phyloP scores from a whole-genome alignment of 2,329 filamentous ascomycete species.

The Tothia fuscella region DNA sequence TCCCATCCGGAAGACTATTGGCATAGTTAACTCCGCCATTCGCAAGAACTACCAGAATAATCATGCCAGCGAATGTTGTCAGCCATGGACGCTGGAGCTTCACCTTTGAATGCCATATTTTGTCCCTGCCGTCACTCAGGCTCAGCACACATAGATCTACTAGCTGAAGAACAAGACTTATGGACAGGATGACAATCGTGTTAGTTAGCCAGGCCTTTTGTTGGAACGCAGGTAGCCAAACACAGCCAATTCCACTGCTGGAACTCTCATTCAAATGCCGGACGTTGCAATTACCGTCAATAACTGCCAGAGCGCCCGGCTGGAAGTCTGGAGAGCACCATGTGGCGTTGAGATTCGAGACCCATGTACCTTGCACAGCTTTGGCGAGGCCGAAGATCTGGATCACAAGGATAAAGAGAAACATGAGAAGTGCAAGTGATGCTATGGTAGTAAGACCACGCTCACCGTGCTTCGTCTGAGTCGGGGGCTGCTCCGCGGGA shows the following conservation, averaged over 20 bases:
- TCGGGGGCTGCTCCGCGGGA: too few relatives aligned
- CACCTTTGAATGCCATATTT: not conserved
- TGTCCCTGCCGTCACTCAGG: not conserved
- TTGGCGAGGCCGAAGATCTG: not conserved
- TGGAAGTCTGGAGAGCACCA: not conserved
- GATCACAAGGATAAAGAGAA: not conserved
- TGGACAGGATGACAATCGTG: not conserved
- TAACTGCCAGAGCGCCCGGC: not conserved
- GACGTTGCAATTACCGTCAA: not conserved
- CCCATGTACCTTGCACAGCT: not conserved
- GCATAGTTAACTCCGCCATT: not conserved
- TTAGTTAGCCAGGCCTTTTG: not conserved
- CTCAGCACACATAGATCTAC: not conserved
- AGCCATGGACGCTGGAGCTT: not conserved
- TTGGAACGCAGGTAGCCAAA: not conserved
- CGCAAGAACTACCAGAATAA: not conserved
- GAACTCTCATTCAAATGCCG: not conserved
- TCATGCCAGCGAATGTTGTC: not conserved
- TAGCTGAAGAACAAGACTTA: not conserved
- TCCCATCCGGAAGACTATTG: not conserved
- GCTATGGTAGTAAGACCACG: not conserved
- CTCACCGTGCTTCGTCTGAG: too few relatives aligned
- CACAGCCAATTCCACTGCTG: not conserved
- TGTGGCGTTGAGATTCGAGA: not conserved
- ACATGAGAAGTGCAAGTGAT: not conserved